Evolutionary conservation across 495 filamentous ascomycete species (phyloP).

Genomic region (Talaromyces thailandensis): DNA sequence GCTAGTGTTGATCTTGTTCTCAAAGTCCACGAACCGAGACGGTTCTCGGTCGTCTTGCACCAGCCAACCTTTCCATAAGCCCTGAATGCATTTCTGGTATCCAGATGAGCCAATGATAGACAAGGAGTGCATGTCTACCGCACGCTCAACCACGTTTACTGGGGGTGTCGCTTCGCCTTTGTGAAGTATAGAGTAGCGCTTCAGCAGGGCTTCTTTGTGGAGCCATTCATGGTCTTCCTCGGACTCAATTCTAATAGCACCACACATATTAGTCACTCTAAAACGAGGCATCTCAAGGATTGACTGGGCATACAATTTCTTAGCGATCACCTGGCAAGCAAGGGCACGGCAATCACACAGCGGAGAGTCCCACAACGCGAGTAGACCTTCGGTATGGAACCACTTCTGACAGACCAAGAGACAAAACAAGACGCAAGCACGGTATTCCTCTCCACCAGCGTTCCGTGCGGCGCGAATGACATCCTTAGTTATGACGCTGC

Average conservation of each 20-base stretch:
- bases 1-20: slow-evolving; percentile 58
- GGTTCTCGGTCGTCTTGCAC: slow-evolving; percentile 87
- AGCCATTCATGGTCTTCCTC: slow-evolving; percentile 71
- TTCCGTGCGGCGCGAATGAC: slow-evolving; percentile 71
- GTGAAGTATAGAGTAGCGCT: slow-evolving; percentile 75
- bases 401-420: slow-evolving; percentile 83
- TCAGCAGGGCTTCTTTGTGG: slow-evolving; percentile 74
- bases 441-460: slow-evolving; percentile 69
- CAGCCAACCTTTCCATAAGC: slow-evolving; percentile 94
- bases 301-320: slow-evolving; percentile 50
- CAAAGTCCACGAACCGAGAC: slow-evolving; percentile 75
- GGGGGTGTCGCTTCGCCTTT: slow-evolving; percentile 63
- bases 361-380: slow-evolving; percentile 87
- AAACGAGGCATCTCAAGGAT: slow-evolving; percentile 4
- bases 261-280: neutral
- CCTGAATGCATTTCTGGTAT: slow-evolving; percentile 90
- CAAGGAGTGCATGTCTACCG: slow-evolving; percentile 86
- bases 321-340: slow-evolving; percentile 95
- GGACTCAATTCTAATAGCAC: slow-evolving; percentile 58
- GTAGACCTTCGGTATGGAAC: slow-evolving; percentile 72
- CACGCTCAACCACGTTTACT: slow-evolving; percentile 80
- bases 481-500: slow-evolving; percentile 66
- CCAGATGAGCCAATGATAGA: slow-evolving; percentile 79
- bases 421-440: slow-evolving; percentile 74
- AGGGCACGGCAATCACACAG: slow-evolving; percentile 68